Evolutionary conservation across 1,284 basidiomycete species (phyloP).

Genomic region (Rugosomyces carneus): DNA sequence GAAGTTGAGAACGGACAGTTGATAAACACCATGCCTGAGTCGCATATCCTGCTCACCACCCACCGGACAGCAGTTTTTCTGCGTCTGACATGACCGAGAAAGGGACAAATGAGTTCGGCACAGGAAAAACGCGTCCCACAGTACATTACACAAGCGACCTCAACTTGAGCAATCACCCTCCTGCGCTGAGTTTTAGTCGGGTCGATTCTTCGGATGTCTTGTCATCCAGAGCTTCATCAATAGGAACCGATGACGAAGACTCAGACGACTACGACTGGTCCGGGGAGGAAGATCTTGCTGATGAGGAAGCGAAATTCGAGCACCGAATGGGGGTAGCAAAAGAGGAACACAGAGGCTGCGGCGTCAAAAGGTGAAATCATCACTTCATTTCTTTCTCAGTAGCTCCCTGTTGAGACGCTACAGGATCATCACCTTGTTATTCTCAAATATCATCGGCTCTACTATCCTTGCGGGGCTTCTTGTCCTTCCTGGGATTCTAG

Average conservation of each 20-base stretch:
- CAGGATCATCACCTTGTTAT: conserved; percentile 56
- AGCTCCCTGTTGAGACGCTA: background rate
- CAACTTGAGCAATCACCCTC: conserved; percentile 16
- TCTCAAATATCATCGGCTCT: conserved; percentile 68
- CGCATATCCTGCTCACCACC: conserved; percentile 10
- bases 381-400: background rate
- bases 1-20: no score
- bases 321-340: conserved; percentile 46
- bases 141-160: conserved; percentile 53
- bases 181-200: conserved; percentile 16
- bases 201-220: conserved; percentile 24
- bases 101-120: conserved; percentile 5
- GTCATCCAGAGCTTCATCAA: conserved; percentile 39
- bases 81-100: conserved; percentile 5
- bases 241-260: conserved; percentile 51
- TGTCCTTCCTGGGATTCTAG: conserved; percentile 50
- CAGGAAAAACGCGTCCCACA: conserved; percentile 22
- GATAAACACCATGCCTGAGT: no score
- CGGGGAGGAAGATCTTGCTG: conserved; percentile 63
- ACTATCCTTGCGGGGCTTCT: conserved; percentile 56
- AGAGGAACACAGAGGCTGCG: conserved; percentile 41
- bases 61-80: background rate
- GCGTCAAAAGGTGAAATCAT: conserved; percentile 45
- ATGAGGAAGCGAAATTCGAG: conserved; percentile 62
- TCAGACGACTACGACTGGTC: conserved; percentile 65